Base-by-base conservation (phyloP, 371 early-diverging fungal genomes). In the Rhizopus sp. region DNA sequence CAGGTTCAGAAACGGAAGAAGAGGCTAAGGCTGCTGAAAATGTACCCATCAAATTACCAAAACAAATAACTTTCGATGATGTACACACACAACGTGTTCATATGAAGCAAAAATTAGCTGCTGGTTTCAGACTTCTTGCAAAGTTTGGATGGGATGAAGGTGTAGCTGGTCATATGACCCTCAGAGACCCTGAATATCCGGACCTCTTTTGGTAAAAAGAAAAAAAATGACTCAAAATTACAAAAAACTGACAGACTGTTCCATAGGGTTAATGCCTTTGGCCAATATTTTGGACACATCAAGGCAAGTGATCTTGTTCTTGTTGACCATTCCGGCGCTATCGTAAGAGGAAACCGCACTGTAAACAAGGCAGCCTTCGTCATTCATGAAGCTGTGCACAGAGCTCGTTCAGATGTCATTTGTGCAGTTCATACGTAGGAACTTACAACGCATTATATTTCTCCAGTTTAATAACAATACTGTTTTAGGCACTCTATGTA, bases 331-430 rank as follows among this genome's bases (percentile, higher is more conserved):
- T 34, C 66, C 3, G 84, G 86, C 31, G 63, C 69, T 1, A 80
- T 85, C 52, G 75, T 82, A 1, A 66, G 80, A 7, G 86, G 84
- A 0, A 62, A 53, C 7, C 47, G 69, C 0, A 62, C 75, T 2
- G 77, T 85, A 15, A 85, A 85, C 52, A 83, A 81, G 9, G 85
- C 84, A 1, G 85, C 84, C 0, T 85, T 85, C 63, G 82, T 81
- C 9, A 85, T 83, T 50, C 85, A 85, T 62, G 80, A 79, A 1
- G 76, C 79, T 47, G 73, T 83, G 39, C 84, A 83, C 41, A 59
- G 51, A 30, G 79, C 72, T 2, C 66, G 82, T 8, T 54, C 70
- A 0, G 83, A 83, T 53, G 81, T 80, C 2, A 60, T 70, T 4
- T 81, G 83, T 29, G 84, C 83, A 3, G 82, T 80, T 34, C 86